A percentile compares a stretch with the other conserved stretches of the same genome.
These are phyloP conservation scores for Suillus clintonianus DNA, from an alignment of 768 basidiomycete genomes.

Conservation along the genomic window DNA sequence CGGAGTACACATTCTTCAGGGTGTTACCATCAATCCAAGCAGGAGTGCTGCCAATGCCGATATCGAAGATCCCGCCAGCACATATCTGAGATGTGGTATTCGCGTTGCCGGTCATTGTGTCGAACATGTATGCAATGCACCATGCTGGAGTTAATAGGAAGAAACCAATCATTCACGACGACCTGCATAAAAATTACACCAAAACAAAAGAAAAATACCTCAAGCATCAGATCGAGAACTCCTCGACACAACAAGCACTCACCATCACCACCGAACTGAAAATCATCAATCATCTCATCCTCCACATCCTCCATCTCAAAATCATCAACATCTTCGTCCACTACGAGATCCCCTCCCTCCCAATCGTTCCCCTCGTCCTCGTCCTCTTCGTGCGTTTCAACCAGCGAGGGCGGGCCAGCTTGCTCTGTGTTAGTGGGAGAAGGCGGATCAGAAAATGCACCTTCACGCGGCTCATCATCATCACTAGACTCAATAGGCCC, in stretches of 20 bases:
- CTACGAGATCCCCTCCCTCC: slow-evolving; percentile 1
- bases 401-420: neutral
- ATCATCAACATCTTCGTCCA: neutral
- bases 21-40: no score
- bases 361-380: slow-evolving; percentile 7
- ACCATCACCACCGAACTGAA: slow-evolving; percentile 8
- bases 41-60: no score
- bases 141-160: slow-evolving; percentile 19
- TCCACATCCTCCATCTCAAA: slow-evolving; percentile 11
- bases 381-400: slow-evolving; percentile 1
- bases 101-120: no score
- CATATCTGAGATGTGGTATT: no score
- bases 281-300: slow-evolving; percentile 7
- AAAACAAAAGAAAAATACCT: neutral
- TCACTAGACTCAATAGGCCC: neutral
- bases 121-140: slow-evolving; percentile 27
- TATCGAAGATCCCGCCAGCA: no score
- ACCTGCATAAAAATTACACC: slow-evolving; percentile 13
- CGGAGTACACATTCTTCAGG: no score
- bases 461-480: neutral
- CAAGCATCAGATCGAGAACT: slow-evolving; percentile 9
- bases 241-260: no score
- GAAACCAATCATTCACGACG: slow-evolving; percentile 22
- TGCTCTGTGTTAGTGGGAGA: neutral
- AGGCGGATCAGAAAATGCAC: neutral